A percentile compares a stretch with the other conserved stretches of the same genome.
These are phyloP conservation scores for Corchorus capsularis DNA, from an alignment of 345 rosid species.

Conservation along the genomic window DNA sequence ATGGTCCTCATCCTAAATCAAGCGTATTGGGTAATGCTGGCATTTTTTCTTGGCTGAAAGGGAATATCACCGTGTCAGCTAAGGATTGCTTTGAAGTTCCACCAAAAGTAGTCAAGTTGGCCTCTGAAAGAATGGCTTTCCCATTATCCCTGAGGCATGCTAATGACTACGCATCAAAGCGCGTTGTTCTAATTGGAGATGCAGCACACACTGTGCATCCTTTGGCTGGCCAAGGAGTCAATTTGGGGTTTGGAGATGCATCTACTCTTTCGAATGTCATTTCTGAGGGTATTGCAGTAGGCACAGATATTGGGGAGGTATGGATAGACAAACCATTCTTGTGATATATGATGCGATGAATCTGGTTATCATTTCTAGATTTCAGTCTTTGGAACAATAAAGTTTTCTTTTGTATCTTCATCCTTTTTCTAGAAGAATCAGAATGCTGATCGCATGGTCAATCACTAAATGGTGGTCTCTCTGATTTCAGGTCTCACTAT, in stretches of 20 bases:
- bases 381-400: neutral
- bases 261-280: constrained; percentile 69
- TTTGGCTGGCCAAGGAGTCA: constrained; percentile 96
- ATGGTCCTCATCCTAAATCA: constrained; percentile 77
- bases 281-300: constrained; percentile 78
- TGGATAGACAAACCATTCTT: constrained; percentile 14
- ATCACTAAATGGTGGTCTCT: neutral
- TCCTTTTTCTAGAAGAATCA: neutral
- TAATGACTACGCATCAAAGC: constrained; percentile 62
- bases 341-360: neutral
- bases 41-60: constrained; percentile 64
- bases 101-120: constrained; percentile 72
- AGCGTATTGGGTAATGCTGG: constrained; percentile 33
- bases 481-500: constrained; percentile 45
- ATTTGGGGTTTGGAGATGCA: constrained; percentile 92
- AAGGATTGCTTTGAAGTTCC: constrained; percentile 75
- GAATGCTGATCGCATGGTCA: neutral
- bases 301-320: constrained; percentile 89
- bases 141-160: constrained; percentile 87
- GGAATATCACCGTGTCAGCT: constrained; percentile 39
- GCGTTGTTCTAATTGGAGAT: constrained; percentile 79
- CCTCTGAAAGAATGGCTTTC: constrained; percentile 82
- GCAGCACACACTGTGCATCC: constrained; percentile 98
- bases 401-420: neutral
- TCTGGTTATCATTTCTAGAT: neutral